Evolutionary conservation across 129 eudicot genomes (phyloP).

Genomic region (Centrapalus pauciflorus): DNA sequence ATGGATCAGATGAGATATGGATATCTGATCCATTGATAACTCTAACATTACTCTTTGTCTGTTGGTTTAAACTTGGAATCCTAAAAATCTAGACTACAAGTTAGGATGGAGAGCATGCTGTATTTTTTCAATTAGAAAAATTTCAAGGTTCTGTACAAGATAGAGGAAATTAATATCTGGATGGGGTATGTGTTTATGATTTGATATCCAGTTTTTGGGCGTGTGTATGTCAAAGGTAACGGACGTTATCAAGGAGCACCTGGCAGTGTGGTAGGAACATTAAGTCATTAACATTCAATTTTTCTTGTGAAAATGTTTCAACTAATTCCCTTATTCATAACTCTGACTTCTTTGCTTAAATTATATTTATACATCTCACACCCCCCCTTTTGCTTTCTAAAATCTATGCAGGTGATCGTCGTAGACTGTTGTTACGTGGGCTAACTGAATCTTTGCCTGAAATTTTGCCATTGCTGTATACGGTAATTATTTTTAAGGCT

Average conservation of each 20-base stretch:
- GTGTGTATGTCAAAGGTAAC: neutral
- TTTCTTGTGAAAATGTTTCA: neutral
- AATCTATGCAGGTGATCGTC: slow-evolving; percentile 71
- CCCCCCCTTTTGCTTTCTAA: neutral
- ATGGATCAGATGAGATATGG: neutral
- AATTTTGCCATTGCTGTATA: slow-evolving; percentile 74
- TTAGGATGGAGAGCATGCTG: neutral
- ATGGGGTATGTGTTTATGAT: neutral
- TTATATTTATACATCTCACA: neutral
- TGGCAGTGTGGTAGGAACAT: neutral
- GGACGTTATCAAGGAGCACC: neutral
- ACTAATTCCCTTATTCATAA: neutral
- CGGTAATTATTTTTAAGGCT: slow-evolving; percentile 45
- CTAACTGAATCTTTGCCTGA: slow-evolving; percentile 83
- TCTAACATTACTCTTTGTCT: neutral
- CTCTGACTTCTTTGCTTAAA: neutral
- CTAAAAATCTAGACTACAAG: neutral
- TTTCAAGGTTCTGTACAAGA: neutral
- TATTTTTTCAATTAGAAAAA: neutral
- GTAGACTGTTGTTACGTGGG: slow-evolving; percentile 85
- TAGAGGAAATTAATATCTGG: neutral
- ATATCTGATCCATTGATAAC: neutral
- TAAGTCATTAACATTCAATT: neutral
- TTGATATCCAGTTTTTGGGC: neutral
- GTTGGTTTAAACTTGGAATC: no score